These are phyloP conservation scores for Aegilops longissima DNA, from an alignment of 176 grass and related monocot species.

Conservation along the genomic window DNA sequence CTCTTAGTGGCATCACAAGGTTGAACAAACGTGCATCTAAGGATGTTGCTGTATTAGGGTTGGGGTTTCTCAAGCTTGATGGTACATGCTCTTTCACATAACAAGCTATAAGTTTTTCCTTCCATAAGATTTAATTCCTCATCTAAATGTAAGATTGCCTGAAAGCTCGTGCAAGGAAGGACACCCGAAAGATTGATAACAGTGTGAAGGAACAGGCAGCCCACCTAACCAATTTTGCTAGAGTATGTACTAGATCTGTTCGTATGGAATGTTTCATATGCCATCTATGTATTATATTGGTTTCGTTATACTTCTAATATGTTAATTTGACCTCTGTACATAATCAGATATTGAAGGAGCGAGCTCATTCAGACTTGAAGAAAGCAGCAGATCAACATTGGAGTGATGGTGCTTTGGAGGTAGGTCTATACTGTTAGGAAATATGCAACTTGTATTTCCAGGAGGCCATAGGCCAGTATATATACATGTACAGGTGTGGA, in stretches of 20 bases:
- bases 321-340: constrained; percentile 13
- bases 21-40: constrained; percentile 83
- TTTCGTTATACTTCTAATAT: constrained; percentile 12
- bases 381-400: constrained; percentile 95
- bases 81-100: constrained; percentile 44
- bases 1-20: constrained; percentile 81
- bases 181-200: constrained; percentile 82
- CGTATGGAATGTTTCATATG: constrained; percentile 5
- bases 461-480: too few species aligned
- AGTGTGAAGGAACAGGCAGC: constrained; percentile 84
- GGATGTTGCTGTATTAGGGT: constrained; percentile 87
- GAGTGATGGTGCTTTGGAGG: constrained; percentile 96
- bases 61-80: constrained; percentile 91
- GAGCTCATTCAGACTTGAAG: constrained; percentile 82
- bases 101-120: constrained; percentile 2
- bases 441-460: too few species aligned
- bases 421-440: constrained; percentile 43
- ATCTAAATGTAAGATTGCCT: constrained; percentile 33
- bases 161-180: constrained; percentile 84
- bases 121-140: constrained; percentile 8
- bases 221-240: constrained; percentile 68
- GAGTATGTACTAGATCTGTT: constrained; percentile 51
- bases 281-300: constrained; percentile 13
- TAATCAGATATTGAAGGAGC: constrained; percentile 74
- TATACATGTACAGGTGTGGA: too few species aligned